phyloP scores from a whole-genome alignment of 768 basidiomycete genomes.

The Rhodotorula taiwanensis region DNA sequence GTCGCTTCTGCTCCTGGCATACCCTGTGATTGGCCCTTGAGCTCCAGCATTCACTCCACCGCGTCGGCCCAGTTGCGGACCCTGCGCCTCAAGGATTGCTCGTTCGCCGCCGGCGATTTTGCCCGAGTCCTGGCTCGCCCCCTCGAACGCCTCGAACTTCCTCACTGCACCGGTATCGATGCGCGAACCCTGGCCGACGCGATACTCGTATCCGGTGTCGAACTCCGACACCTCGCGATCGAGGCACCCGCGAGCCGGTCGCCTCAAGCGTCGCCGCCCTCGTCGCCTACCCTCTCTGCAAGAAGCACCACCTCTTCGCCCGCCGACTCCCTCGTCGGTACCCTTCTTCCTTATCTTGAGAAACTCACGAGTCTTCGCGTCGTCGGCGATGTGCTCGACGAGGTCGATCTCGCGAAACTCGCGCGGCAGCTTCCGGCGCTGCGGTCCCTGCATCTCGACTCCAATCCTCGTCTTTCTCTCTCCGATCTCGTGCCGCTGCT shows the following conservation, averaged over 20 bases:
- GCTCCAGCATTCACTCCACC: not conserved
- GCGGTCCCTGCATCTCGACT: not conserved
- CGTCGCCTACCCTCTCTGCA: not conserved
- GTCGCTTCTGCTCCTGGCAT: constrained; percentile 6
- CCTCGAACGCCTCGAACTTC: not conserved
- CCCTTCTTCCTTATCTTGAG: constrained; percentile 1
- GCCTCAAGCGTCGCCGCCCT: not conserved
- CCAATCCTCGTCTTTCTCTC: not conserved
- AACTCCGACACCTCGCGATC: not conserved
- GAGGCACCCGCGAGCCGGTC: not conserved
- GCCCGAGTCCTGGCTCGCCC: not conserved
- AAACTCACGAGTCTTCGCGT: not conserved
- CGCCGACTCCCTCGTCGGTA: not conserved
- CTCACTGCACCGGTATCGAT: not conserved
- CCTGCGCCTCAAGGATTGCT: not conserved
- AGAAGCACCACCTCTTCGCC: no score
- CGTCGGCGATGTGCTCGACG: not conserved
- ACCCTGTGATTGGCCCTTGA: not conserved
- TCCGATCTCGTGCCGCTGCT: not conserved
- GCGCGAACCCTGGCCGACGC: not conserved
- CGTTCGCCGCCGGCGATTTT: not conserved
- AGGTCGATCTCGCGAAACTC: not conserved
- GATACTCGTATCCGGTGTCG: not conserved
- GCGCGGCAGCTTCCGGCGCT: not conserved
- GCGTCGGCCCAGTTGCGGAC: not conserved